A percentile compares a stretch with the other conserved stretches of the same genome.
These are phyloP conservation scores for Phtheirospermum japonicum DNA, from an alignment of 257 asterid genomes.

Conservation along the genomic window DNA sequence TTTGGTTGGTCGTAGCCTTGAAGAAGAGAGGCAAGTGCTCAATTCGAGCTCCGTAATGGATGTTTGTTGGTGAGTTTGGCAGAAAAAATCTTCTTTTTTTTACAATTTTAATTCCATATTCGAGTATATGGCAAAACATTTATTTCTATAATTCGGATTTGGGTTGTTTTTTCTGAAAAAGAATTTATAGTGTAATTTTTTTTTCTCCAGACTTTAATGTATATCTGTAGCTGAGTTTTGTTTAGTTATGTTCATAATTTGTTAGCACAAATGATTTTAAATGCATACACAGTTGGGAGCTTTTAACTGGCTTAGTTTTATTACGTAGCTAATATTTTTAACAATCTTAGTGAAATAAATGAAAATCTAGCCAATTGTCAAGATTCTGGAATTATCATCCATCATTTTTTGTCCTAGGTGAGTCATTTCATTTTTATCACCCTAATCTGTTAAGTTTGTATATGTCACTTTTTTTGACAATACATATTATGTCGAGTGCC, in stretches of 20 bases:
- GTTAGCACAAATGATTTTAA: background rate
- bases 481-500: background rate
- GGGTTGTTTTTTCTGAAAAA: conserved; percentile 4
- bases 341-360: background rate
- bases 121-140: background rate
- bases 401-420: background rate
- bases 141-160: background rate
- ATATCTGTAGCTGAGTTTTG: background rate
- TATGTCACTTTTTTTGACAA: background rate
- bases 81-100: background rate
- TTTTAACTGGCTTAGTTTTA: background rate
- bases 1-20: conserved; percentile 94
- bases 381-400: background rate
- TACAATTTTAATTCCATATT: background rate
- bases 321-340: background rate
- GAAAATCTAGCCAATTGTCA: background rate
- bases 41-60: conserved; percentile 84
- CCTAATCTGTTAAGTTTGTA: background rate
- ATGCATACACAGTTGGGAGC: background rate
- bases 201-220: too few species aligned
- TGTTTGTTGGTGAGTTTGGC: conserved; percentile 67
- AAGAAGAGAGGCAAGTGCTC: conserved; percentile 94
- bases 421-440: background rate
- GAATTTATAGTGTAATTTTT: background rate
- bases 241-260: background rate